A percentile compares a stretch with the other conserved stretches of the same genome.
Conservation (phyloP, 495 filamentous ascomycete species). For the Penicillium samsonianum region DNA sequence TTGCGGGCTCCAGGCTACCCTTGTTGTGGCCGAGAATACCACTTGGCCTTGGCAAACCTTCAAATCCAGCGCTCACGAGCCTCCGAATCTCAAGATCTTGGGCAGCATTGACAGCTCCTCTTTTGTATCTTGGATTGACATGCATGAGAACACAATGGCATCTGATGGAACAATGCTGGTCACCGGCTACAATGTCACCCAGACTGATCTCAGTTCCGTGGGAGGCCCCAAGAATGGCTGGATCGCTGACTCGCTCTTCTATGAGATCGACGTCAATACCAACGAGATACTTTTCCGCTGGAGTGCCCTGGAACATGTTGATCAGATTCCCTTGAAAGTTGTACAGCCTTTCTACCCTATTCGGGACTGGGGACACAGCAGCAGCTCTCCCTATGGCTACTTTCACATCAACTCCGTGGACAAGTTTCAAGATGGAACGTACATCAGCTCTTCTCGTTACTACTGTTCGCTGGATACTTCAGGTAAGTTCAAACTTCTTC, state of each 20-base stretch:
- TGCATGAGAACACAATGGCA: slow-evolving; percentile 40
- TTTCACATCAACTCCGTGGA: slow-evolving; percentile 39
- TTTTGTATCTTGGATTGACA: slow-evolving; percentile 15
- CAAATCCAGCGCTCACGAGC: slow-evolving; percentile 3
- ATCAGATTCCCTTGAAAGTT: neutral
- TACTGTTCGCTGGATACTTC: slow-evolving; percentile 33
- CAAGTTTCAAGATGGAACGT: slow-evolving; percentile 23
- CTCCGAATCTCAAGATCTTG: slow-evolving; percentile 1
- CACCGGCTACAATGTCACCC: slow-evolving; percentile 45
- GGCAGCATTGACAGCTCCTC: slow-evolving; percentile 5
- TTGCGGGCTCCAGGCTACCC: neutral
- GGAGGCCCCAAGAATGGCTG: slow-evolving; percentile 42
- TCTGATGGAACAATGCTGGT: slow-evolving; percentile 45
- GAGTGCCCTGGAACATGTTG: slow-evolving; percentile 24
- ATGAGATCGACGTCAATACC: slow-evolving; percentile 41
- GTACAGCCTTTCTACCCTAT: slow-evolving; percentile 8
- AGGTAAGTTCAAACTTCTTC: neutral
- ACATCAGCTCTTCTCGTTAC: slow-evolving; percentile 33
- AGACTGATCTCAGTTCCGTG: slow-evolving; percentile 36
- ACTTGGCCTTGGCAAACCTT: slow-evolving; percentile 6
- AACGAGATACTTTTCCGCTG: slow-evolving; percentile 33
- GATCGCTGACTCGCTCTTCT: slow-evolving; percentile 46
- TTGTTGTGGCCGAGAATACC: neutral
- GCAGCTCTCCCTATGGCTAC: slow-evolving; percentile 5
- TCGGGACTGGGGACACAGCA: slow-evolving; percentile 8